Evolutionary conservation across 2,329 filamentous ascomycete genomes (phyloP).

Genomic region (Chalaropsis ovoidea): DNA sequence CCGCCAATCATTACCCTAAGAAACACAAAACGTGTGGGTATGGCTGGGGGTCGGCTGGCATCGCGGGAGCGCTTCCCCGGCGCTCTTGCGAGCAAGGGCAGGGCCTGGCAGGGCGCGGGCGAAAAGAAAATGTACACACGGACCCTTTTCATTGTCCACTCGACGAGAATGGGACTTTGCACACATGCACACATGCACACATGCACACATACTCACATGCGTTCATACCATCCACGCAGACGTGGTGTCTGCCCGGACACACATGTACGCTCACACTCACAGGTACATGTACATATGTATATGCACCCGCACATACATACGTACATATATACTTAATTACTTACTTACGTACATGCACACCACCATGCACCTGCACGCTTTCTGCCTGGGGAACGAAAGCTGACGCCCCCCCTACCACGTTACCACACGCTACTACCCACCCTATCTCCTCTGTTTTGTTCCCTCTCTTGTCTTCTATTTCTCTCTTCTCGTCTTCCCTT

Average conservation of each 20-base stretch:
- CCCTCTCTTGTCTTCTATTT: not conserved
- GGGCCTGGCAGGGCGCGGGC: not conserved
- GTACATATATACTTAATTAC: too few relatives aligned
- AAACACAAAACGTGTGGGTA: constrained; percentile 9
- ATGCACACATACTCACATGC: not conserved
- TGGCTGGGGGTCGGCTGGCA: not conserved
- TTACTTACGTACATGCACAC: not conserved
- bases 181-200: not conserved
- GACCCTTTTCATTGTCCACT: constrained; percentile 5
- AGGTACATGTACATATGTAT: too few relatives aligned
- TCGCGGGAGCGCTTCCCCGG: not conserved
- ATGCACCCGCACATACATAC: too few relatives aligned
- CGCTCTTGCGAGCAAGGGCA: not conserved
- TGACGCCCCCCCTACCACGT: not conserved
- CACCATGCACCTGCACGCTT: not conserved
- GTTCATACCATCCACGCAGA: not conserved
- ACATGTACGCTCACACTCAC: too few relatives aligned
- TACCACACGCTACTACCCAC: not conserved
- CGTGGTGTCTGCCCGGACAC: not conserved
- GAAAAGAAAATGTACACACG: constrained; percentile 1
- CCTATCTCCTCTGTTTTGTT: not conserved
- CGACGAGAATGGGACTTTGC: not conserved
- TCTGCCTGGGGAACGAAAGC: not conserved
- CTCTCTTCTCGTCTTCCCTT: not conserved
- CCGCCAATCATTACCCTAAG: not conserved